Evolutionary conservation across 331 rosid species (phyloP).

Genomic region (Acacia concinna): DNA sequence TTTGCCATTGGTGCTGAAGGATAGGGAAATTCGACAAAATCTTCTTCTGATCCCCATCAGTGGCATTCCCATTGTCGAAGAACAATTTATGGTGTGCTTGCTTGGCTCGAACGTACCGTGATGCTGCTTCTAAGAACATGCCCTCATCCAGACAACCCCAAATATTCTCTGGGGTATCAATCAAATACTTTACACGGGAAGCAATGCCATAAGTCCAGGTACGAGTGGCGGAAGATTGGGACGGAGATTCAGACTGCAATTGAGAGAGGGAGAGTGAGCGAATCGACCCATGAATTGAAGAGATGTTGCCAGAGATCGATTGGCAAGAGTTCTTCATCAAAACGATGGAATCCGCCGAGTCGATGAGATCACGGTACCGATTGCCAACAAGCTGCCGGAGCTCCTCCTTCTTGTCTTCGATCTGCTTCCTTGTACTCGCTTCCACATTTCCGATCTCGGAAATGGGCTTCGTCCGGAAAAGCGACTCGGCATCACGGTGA

Average conservation of each 20-base stretch:
- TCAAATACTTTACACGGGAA: slow-evolving; percentile 89
- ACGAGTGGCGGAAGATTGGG: slow-evolving; percentile 32
- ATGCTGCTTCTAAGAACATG: slow-evolving; percentile 90
- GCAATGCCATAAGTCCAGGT: slow-evolving; percentile 69
- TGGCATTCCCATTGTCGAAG: slow-evolving; percentile 21
- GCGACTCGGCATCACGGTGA: slow-evolving; percentile 77
- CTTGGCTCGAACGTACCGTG: slow-evolving; percentile 73
- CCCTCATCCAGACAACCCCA: slow-evolving; percentile 97
- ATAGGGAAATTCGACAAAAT: slow-evolving; percentile 72
- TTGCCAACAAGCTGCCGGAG: slow-evolving; percentile 96
- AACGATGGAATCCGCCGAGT: slow-evolving; percentile 93
- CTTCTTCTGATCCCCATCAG: slow-evolving; percentile 39
- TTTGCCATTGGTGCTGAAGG: slow-evolving; percentile 98
- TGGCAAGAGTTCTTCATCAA: slow-evolving; percentile 70
- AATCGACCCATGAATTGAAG: slow-evolving; percentile 58
- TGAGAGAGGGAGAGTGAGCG: slow-evolving; percentile 58
- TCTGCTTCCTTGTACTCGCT: slow-evolving; percentile 64
- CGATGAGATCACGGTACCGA: slow-evolving; percentile 96
- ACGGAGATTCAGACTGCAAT: slow-evolving; percentile 41
- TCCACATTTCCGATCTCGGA: slow-evolving; percentile 87
- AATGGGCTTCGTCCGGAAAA: slow-evolving; percentile 75
- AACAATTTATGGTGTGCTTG: slow-evolving; percentile 61
- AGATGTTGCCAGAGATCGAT: slow-evolving; percentile 67
- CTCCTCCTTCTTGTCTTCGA: slow-evolving; percentile 94
- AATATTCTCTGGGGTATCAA: slow-evolving; percentile 88